Percentiles rank a stretch among this genome's conserved stretches.
These are phyloP conservation scores for Ogataea minuta DNA, from an alignment of 805 yeast species.

Conservation along the genomic window DNA sequence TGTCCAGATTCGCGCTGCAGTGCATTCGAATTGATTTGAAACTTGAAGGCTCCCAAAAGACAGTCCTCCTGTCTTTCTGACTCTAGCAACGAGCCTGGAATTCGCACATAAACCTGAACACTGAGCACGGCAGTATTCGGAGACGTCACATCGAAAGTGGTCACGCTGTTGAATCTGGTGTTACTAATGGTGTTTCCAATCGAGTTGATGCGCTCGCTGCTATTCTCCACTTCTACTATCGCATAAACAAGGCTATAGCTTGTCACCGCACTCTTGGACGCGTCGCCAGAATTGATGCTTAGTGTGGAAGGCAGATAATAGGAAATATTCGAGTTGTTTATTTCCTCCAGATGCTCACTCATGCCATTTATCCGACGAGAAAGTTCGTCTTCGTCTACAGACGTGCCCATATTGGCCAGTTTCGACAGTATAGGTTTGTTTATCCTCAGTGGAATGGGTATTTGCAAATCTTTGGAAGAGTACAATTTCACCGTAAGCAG, in stretches of 20 bases:
- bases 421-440: conserved; percentile 64
- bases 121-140: conserved; percentile 46
- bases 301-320: conserved; percentile 45
- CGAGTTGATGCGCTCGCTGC: conserved; percentile 85
- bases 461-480: conserved; percentile 59
- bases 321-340: conserved; percentile 29
- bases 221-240: conserved; percentile 92
- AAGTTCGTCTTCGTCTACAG: conserved; percentile 34
- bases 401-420: conserved; percentile 56
- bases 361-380: conserved; percentile 34
- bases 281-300: conserved; percentile 39
- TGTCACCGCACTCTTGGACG: conserved; percentile 54
- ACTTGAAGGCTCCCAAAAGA: conserved; percentile 67
- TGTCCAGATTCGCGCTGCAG: conserved; percentile 35
- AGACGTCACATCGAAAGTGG: conserved; percentile 84
- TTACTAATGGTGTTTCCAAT: conserved; percentile 73
- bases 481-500: conserved; percentile 75
- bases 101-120: conserved; percentile 74
- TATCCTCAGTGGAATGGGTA: conserved; percentile 70
- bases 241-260: conserved; percentile 61
- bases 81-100: conserved; percentile 61
- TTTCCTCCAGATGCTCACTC: conserved; percentile 30
- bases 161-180: conserved; percentile 85
- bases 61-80: conserved; percentile 54
- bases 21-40: conserved; percentile 43